Conservation (phyloP, 2,329 filamentous ascomycete genomes). For the Emergomyces orientalis region DNA sequence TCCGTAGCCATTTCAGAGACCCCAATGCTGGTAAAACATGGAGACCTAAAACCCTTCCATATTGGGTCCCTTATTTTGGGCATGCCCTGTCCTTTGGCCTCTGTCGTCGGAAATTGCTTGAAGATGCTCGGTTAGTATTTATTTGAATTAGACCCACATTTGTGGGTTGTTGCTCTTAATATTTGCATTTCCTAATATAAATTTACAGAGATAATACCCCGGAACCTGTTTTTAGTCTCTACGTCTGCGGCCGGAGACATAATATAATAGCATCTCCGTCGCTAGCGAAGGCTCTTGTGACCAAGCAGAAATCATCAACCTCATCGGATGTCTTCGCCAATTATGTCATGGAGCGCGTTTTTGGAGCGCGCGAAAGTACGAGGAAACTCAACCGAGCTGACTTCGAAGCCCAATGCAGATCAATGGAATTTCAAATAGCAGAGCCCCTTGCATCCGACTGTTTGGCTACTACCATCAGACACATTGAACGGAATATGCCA, state of each 20-base stretch:
- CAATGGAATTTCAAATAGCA: conserved; percentile 31
- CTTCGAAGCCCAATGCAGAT: conserved; percentile 33
- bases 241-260: conserved; percentile 42
- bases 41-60: conserved; percentile 44
- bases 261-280: conserved; percentile 43
- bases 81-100: conserved; percentile 44
- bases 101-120: conserved; percentile 38
- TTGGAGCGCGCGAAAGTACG: conserved; percentile 34
- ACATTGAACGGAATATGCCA: conserved; percentile 40
- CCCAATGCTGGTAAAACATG: conserved; percentile 20
- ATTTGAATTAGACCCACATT: not conserved
- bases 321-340: conserved; percentile 25
- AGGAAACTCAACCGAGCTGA: conserved; percentile 26
- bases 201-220: conserved; percentile 27
- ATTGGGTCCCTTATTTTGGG: conserved; percentile 52
- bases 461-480: conserved; percentile 29
- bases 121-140: conserved; percentile 31
- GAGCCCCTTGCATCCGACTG: conserved; percentile 40
- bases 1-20: conserved; percentile 24
- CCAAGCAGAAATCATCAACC: conserved; percentile 20
- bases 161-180: conserved; percentile 8
- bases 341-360: conserved; percentile 34
- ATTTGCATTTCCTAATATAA: conserved; percentile 14
- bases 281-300: conserved; percentile 35
- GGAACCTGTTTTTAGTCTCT: conserved; percentile 41